Evolutionary conservation across 257 asterid genomes (phyloP), one percentile per base, ranked within the genome.

Genomic region (Primulina tabacum): DNA sequence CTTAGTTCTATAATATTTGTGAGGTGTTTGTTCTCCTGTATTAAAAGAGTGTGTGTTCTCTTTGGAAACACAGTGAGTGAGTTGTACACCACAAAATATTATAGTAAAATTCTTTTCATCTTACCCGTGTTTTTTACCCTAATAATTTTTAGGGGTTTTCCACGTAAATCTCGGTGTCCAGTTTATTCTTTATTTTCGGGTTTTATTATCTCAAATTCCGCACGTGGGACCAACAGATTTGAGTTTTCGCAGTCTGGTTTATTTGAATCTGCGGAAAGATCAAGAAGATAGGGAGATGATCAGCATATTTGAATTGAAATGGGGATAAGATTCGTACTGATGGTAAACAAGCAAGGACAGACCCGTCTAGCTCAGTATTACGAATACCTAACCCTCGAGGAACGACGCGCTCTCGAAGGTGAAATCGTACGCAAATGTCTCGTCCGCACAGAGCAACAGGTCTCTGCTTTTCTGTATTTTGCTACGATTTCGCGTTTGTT

Each of bases 311-410:
- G 8, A 14, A 16, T 50, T 16, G 20, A 24, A 28, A 93, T 94
- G 97, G 99, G 97, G 37, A 94, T 94, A 66, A 79, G 99, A 86
- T 94, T 94, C 84, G 85, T 94, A 30, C 40, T 94, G 61, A 90
- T 94, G 99, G 99, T 94, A 84, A 94, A 90, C 87, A 94, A 94
- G 84, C 99, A 94, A 77, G 99, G 97, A 5, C 99, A 93, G 82
- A 93, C 99, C 33, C 93, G 99, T 61, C 78, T 93, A 30, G 99
- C 99, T 4, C 99, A 90, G 80, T 90, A 93, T 77, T 93, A 90
- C 63, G 99, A 93, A 73, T 91, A 91, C 84, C 88, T 93, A 24
- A 90, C 87, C 63, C 65, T 93, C 38, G 99, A 93, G 78, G 95
- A 93, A 82, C 85, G 99, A 35, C 97, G 97, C 38, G 90, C 99